Percentiles rank a stretch among this genome's conserved stretches.
These are phyloP conservation scores for Pseudocercospora fuligena DNA, from an alignment of 2,329 filamentous ascomycete species.

Conservation along the genomic window DNA sequence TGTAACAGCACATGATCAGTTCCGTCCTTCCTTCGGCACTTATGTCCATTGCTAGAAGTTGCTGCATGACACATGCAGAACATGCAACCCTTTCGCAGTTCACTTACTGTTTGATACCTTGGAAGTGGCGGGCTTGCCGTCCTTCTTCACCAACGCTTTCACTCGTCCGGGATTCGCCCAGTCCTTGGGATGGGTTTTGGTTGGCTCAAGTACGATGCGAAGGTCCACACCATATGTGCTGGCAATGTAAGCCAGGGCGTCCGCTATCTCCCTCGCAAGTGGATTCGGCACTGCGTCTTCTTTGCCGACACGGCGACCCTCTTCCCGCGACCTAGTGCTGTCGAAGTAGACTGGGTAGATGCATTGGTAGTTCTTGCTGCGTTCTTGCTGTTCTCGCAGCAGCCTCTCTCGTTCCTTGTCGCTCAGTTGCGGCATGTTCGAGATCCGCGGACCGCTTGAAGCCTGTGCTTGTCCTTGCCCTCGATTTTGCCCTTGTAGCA, in stretches of 20 bases:
- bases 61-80: constrained; percentile 1
- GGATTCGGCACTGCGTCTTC: constrained; percentile 80
- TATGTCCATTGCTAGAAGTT: neutral
- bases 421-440: constrained; percentile 36
- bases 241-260: constrained; percentile 73
- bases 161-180: constrained; percentile 96
- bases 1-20: constrained; percentile 46
- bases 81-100: constrained; percentile 2
- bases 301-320: constrained; percentile 78
- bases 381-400: constrained; percentile 55
- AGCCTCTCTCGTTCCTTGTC: constrained; percentile 39
- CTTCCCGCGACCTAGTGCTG: constrained; percentile 69
- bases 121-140: constrained; percentile 55
- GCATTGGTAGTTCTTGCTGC: constrained; percentile 78
- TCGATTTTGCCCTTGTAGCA: constrained; percentile 25
- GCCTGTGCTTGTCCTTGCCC: constrained; percentile 7
- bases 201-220: constrained; percentile 84
- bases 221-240: constrained; percentile 44
- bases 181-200: constrained; percentile 92
- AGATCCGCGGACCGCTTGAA: constrained; percentile 29
- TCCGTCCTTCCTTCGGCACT: neutral
- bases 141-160: constrained; percentile 73
- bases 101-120: constrained; percentile 68
- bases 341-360: constrained; percentile 98
- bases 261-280: constrained; percentile 84